These are phyloP conservation scores for Scedosporium dehoogii DNA, from an alignment of 2,329 filamentous ascomycete genomes.

Conservation along the genomic window DNA sequence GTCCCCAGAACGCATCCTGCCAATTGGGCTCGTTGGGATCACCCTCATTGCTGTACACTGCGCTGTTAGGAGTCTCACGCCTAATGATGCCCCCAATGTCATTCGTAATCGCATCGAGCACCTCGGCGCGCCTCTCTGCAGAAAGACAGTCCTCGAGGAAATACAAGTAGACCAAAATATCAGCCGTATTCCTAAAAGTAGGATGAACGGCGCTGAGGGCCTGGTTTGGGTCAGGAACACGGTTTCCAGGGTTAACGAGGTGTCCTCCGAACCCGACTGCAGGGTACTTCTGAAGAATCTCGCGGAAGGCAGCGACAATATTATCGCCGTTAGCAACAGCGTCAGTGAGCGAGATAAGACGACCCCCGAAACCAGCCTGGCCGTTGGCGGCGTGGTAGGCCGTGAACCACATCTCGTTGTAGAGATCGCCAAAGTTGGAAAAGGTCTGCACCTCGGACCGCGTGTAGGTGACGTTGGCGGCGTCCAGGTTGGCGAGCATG, in stretches of 20 bases:
- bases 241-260: slow-evolving; percentile 26
- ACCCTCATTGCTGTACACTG: slow-evolving; percentile 26
- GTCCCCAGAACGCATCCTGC: slow-evolving; percentile 29
- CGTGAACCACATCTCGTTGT: slow-evolving; percentile 13
- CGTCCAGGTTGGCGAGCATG: slow-evolving; percentile 29
- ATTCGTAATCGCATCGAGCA: slow-evolving; percentile 26
- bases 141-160: slow-evolving; percentile 25
- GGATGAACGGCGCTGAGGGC: slow-evolving; percentile 25
- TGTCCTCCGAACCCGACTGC: slow-evolving; percentile 21
- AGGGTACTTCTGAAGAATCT: slow-evolving; percentile 17
- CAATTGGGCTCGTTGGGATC: slow-evolving; percentile 27
- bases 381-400: slow-evolving; percentile 1
- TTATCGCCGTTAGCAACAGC: slow-evolving; percentile 21
- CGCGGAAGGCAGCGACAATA: slow-evolving; percentile 23
- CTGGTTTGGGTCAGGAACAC: slow-evolving; percentile 21
- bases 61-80: slow-evolving; percentile 24
- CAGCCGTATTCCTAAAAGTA: slow-evolving; percentile 22
- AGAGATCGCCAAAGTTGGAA: slow-evolving; percentile 37
- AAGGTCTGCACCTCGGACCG: slow-evolving; percentile 28
- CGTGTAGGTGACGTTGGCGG: slow-evolving; percentile 21
- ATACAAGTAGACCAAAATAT: slow-evolving; percentile 24
- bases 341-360: slow-evolving; percentile 25
- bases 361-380: slow-evolving; percentile 18
- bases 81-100: slow-evolving; percentile 25
- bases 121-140: slow-evolving; percentile 29